Evolutionary conservation across 805 yeast species (phyloP), one percentile per base, ranked within the genome.

Genomic region (Candida mattraensis): DNA sequence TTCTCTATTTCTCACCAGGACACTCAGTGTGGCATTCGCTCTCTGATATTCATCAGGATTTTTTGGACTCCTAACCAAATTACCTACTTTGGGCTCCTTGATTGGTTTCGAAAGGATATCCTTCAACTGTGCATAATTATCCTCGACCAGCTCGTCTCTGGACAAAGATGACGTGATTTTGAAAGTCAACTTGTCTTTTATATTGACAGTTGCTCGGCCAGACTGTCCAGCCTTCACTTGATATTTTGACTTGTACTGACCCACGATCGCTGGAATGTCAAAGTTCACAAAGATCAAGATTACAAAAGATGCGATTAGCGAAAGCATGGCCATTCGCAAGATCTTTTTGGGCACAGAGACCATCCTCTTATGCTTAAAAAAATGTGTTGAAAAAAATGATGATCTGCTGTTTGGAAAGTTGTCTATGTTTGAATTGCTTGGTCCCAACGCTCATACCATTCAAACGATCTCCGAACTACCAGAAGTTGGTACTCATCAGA

Each of bases 21-120:
- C 76, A 12, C 83, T 53, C 32, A 87, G 69, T 1, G 95, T 83
- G 3, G 95, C 95, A 51, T 79, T 84, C 6, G 83, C 89, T n/a
- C 64, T 58, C 16, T 62, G 45, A 44, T 63, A 61, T 7, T 37
- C 17, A 13, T 45, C 38, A n/a, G 54, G 53, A 26, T 46, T 50
- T 4, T 39, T 36, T 7, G 61, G 53, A 3, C 56, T 45, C 10
- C 56, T 33, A 7, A 59, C 58, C 11, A 71, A 37, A 33, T 63
- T 57, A 5, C 51, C 52, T 4, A 60, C 64, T 39, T 67, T 69
- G 1, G 86, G 86, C 47, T 76, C 80, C 18, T 37, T 29, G 16
- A 79, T 70, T 12, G 58, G 56, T 24, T 50, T 39, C 2, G 47
- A 40, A 37, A 75, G 38, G 11, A 71, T 59, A 3, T 59, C 50